Conservation (phyloP, 345 rosid genomes). For the Syzygium oleosum region DNA sequence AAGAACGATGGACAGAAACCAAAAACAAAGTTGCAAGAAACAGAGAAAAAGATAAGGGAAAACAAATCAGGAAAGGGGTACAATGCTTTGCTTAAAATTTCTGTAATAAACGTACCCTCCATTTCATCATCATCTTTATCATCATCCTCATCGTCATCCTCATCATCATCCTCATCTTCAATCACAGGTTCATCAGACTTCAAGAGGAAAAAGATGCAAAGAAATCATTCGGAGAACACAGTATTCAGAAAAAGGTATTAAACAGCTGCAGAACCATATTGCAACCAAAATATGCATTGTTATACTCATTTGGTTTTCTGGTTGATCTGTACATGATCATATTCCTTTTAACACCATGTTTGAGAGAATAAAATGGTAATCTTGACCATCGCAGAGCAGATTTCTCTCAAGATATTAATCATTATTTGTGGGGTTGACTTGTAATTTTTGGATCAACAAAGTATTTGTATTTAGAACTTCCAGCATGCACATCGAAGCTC, state of each 20-base stretch:
- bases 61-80: background rate
- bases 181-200: constrained; percentile 57
- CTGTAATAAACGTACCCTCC: constrained; percentile 23
- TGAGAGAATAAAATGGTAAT: background rate
- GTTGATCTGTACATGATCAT: background rate
- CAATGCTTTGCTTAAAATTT: background rate
- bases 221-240: background rate
- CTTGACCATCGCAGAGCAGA: background rate
- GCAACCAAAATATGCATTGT: background rate
- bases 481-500: background rate
- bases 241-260: background rate
- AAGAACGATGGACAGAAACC: background rate
- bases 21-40: background rate
- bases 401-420: background rate
- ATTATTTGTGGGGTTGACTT: background rate
- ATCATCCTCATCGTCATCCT: constrained; percentile 58
- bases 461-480: background rate
- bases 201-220: background rate
- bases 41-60: background rate
- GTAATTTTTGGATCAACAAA: background rate
- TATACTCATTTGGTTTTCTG: background rate
- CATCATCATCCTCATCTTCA: constrained; percentile 68
- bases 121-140: constrained; percentile 53
- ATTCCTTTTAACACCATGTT: background rate
- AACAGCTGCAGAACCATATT: background rate